Percentiles rank a stretch among this genome's conserved stretches.
phyloP scores from a whole-genome alignment of 306 rosid species.

The Leucaena leucocephala region DNA sequence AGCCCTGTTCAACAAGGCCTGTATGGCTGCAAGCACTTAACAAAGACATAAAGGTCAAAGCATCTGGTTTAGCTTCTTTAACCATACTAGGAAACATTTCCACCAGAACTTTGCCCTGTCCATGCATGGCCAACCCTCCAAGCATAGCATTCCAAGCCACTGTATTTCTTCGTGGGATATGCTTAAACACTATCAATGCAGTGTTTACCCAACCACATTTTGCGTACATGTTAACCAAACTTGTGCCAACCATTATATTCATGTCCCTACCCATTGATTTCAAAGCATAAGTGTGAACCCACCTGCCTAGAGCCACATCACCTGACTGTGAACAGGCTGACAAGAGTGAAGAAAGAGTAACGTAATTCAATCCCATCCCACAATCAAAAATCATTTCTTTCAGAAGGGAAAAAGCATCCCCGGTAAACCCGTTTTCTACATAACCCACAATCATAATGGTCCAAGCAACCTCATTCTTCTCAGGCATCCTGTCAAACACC shows the following conservation, averaged over 20 bases:
- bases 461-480: conserved; percentile 81
- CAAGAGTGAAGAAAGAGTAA: conserved; percentile 61
- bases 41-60: conserved; percentile 66
- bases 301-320: conserved; percentile 56
- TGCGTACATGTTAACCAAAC: conserved; percentile 76
- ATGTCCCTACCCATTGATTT: conserved; percentile 54
- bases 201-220: conserved; percentile 64
- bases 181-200: conserved; percentile 51
- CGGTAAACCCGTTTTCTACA: conserved; percentile 53
- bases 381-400: conserved; percentile 56
- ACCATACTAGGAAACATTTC: conserved; percentile 60
- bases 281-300: conserved; percentile 72
- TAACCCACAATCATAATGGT: conserved; percentile 70
- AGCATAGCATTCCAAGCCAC: conserved; percentile 86
- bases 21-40: conserved; percentile 81
- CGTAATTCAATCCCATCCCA: conserved; percentile 54
- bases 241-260: conserved; percentile 62
- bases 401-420: conserved; percentile 54
- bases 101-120: conserved; percentile 52
- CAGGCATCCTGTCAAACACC: conserved; percentile 71
- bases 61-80: conserved; percentile 65
- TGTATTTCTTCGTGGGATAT: conserved; percentile 52
- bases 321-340: conserved; percentile 65
- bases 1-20: conserved; percentile 67
- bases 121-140: conserved; percentile 78